A percentile compares a stretch with the other conserved stretches of the same genome.
Evolutionary conservation across 2,329 filamentous ascomycete genomes (phyloP).

Genomic region (Fusarium metavorans): DNA sequence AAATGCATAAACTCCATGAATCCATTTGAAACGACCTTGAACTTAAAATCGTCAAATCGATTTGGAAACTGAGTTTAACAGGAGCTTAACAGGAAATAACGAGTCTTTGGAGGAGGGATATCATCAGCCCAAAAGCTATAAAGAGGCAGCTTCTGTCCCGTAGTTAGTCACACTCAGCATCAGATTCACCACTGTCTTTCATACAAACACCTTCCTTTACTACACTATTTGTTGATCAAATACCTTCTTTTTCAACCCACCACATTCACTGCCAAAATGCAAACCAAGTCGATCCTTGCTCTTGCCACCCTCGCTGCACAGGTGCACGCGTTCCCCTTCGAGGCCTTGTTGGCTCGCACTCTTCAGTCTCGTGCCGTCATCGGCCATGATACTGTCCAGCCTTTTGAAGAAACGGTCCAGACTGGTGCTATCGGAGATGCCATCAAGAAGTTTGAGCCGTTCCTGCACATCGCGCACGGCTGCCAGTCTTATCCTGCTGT

Average conservation of each 20-base stretch:
- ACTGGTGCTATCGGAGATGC: constrained; percentile 39
- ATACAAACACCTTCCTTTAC: not conserved
- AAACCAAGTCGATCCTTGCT: not conserved
- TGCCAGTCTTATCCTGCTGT: constrained; percentile 74
- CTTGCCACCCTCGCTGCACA: constrained; percentile 6
- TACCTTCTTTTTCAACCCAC: not conserved
- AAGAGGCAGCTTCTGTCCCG: not conserved
- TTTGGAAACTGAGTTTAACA: not conserved
- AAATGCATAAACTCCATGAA: not conserved
- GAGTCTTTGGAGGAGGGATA: not conserved
- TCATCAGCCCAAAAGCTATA: not conserved
- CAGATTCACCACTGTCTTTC: not conserved
- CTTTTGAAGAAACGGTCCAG: constrained; percentile 43
- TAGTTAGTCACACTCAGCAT: not conserved
- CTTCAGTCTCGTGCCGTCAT: constrained; percentile 35
- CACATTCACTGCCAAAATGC: not conserved
- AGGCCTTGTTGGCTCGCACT: constrained; percentile 1
- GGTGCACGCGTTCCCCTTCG: constrained; percentile 6
- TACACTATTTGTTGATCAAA: not conserved
- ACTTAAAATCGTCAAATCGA: not conserved
- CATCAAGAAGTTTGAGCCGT: constrained; percentile 48
- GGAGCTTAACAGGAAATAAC: not conserved
- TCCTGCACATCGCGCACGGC: constrained; percentile 62
- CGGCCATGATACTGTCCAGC: constrained; percentile 42
- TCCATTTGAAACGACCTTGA: not conserved